Evolutionary conservation across 129 eudicot species (phyloP), one percentile per base, ranked within the genome.

Genomic region (Kitagawia praeruptora): DNA sequence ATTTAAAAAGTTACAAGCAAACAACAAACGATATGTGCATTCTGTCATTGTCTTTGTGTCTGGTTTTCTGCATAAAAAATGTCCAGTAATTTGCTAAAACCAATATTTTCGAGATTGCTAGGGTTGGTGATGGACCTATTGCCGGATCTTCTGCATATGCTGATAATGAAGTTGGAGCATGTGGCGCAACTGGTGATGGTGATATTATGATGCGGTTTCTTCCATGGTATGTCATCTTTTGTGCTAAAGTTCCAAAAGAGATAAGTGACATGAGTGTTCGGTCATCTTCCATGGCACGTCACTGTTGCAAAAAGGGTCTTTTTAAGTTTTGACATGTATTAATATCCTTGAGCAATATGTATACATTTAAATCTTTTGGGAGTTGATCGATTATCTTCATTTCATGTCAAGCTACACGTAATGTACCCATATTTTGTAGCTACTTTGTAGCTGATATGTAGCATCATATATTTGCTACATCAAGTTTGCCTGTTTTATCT

Each of bases 181-280:
- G 98, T 82, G 98, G 98, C 66, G 98, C 97, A 38, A 91, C 93
- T 25, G 98, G 98, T 23, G 98, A 94, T 86, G 98, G 98, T 83
- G 98, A 94, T 85, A 85, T 94, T 69, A 94, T 94, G 98, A 94
- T 94, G 97, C 98, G 97, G 83, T 94, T 94, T 77, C 92, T 94
- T 81, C 98, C 98, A 76, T 94, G 98, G 97, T 93, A 84, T 34
- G 71, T 69, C 71, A 16, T 31, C 4, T 23, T 18, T 45, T 14
- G 18, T 63, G 31, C n/a, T 15, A 1, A 77, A 14, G 40, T n/a
- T 18, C 27, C 46, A 38, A 70, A 67, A 8, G 75, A 70, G 25
- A 39, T 18, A 1, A 70, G 40, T 16, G n/a, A 70, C 11, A 5
- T 70, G 14, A 70, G 75, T 58, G 10, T 38, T 7, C 6, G 42